These are phyloP conservation scores for Chlamydomonas eustigma DNA, from an alignment of 139 green algal species.

Conservation along the genomic window DNA sequence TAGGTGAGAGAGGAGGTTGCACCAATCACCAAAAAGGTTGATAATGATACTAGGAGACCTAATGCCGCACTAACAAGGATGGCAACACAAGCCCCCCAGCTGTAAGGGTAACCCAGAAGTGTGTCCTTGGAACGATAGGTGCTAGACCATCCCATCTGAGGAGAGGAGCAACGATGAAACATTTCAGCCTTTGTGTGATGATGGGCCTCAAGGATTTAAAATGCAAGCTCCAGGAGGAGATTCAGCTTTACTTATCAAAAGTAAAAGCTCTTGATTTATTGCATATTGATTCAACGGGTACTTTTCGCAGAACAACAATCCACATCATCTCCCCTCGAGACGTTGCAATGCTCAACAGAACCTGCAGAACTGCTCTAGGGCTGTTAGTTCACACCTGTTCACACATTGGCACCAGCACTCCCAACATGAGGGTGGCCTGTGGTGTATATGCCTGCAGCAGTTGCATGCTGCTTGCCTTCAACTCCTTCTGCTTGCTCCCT, in stretches of 20 bases:
- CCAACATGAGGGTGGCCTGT: slow-evolving; percentile 51
- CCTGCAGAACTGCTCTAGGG: no score
- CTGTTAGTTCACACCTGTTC: no score
- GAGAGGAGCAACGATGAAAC: no score
- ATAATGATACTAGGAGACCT: slow-evolving; percentile 75
- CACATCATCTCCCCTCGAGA: no score
- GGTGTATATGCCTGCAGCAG: slow-evolving; percentile 65
- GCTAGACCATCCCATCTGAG: neutral
- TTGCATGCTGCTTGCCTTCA: slow-evolving; percentile 47
- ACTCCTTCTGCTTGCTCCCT: slow-evolving; percentile 46
- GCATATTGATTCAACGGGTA: no score
- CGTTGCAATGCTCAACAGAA: no score
- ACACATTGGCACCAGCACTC: slow-evolving; percentile 60
- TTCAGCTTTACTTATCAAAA: no score
- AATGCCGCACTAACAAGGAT: slow-evolving; percentile 72
- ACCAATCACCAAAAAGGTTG: slow-evolving; percentile 77
- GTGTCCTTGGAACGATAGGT: neutral
- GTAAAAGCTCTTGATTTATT: no score
- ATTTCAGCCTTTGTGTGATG: no score
- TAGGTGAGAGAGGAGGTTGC: slow-evolving; percentile 70
- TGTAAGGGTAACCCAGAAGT: slow-evolving; percentile 54
- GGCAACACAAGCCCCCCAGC: slow-evolving; percentile 36
- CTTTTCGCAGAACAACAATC: no score
- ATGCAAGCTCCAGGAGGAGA: no score
- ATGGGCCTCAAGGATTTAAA: no score